Evolutionary conservation across 352 stramenopile species (phyloP), one percentile per base, ranked within the genome.

Genomic region (Globisporangium takayamanum): DNA sequence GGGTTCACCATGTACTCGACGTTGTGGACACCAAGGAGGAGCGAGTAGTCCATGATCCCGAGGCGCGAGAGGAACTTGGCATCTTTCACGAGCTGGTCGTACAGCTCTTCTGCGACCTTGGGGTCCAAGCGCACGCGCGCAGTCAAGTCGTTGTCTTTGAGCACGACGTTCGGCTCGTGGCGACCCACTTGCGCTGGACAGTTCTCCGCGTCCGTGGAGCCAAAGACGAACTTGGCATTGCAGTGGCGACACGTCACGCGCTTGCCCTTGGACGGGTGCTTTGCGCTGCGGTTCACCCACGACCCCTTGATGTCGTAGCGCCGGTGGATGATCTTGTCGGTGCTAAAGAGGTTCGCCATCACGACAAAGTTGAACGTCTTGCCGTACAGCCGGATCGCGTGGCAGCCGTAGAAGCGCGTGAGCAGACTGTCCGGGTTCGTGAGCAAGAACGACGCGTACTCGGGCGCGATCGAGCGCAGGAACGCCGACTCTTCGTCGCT

Each of bases 41-140:
- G 64, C 48, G 84, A 95, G 68, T 97, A 97, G 61, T 97, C 89
- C 88, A 97, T 97, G 63, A 97, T 94, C 36, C 86, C 83, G 22
- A 94, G 67, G 0, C 82, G 73, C 2, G 78, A 87, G 11, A 97
- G 56, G 55, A 97, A 96, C 51, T 89, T 81, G 12, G 87, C 82
- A 51, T 97, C 89, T 63, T 89, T 91, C 16, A 84, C 70, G 12
- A 96, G 55, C 55, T 97, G 84, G 49, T 89, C 77, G 61, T 91
- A 93, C 55, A 95, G 57, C 18, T 95, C 85, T 53, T 92, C 78
- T 14, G 85, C 81, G 15, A 89, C 80, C 44, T 80, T 80, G 11
- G 74, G 60, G 53, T 92, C 76, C 42, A 95, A 61, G 3, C 85
- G 85, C 57, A 95, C 85, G 59, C 89, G 87, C 20, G 80, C 80